phyloP scores from a whole-genome alignment of 1,139 yeast genomes.

The Blastobotrys serpentis region DNA sequence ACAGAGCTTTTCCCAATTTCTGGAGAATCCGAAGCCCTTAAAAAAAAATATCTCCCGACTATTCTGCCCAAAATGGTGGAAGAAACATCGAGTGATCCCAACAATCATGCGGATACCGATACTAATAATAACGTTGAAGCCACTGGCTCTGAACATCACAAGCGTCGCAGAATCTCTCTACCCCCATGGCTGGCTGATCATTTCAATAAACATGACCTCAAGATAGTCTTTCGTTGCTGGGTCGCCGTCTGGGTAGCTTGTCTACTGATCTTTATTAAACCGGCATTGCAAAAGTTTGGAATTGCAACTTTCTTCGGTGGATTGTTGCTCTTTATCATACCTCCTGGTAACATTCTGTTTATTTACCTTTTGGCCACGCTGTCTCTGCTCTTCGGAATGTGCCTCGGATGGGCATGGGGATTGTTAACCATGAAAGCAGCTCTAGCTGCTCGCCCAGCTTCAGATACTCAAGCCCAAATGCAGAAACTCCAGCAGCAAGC shows the following conservation, averaged over 20 bases:
- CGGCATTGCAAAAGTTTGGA: neutral
- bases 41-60: no score
- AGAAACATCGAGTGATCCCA: neutral
- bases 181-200: constrained; percentile 7
- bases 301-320: constrained; percentile 8
- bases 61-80: neutral
- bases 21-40: neutral
- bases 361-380: neutral
- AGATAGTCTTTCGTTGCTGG: constrained; percentile 4
- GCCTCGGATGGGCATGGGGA: constrained; percentile 11
- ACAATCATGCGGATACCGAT: no score
- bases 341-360: constrained; percentile 1
- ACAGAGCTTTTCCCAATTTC: neutral
- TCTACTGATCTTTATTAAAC: neutral
- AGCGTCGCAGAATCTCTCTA: neutral
- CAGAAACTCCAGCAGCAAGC: constrained; percentile 5
- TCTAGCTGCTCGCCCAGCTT: constrained; percentile 4
- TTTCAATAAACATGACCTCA: constrained; percentile 5
- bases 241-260: constrained; percentile 2
- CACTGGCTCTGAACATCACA: neutral
- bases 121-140: neutral
- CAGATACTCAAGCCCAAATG: neutral
- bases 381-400: constrained; percentile 4
- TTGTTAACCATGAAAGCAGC: constrained; percentile 3
- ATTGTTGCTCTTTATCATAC: constrained; percentile 2